Base-by-base conservation (phyloP, 495 filamentous ascomycete genomes). In the Jackrogersella multiformis region DNA sequence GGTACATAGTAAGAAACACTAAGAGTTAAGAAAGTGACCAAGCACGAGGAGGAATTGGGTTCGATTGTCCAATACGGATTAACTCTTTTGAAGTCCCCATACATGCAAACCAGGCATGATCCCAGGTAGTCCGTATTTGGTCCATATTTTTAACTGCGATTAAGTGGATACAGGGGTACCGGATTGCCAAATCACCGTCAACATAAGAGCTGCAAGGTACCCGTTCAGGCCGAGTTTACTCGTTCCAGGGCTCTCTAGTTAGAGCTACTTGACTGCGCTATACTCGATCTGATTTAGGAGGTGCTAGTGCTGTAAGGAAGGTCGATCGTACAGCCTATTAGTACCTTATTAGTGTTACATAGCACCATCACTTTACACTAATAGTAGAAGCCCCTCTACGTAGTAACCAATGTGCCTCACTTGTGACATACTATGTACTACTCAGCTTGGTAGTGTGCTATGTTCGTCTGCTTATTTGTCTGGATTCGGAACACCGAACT, bases 141-240 rank as follows among this genome's bases (percentile, higher is more conserved):
- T 15, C 61, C 61, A 61, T 57, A 42, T 70, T 58, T 65, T 56
- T 65, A 61, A 24, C 61, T 39, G 52, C 51, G 30, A 44, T 24
- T 1, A 30, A 54, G 67, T 65, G 67, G 67, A 36, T 42, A 56
- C 61, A 69, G 61, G 67, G 66, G 56, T 26, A 56, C 61, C 51
- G 44, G 35, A 61, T 65, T 57, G 61, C 51, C 67, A 21, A 70
- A 70, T 70, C 67, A 64, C 52, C 36, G 56, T 20, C 10, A 8
- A 36, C 18, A 36, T 70, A 13, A 36, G 36, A 55, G 42, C 64
- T 75, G 73, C 71, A 73, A 73, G 70, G 73, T 71, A 75, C 73
- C 70, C 64, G 70, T 75, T 72, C 64, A 54, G 57, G 67, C 42
- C 54, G 62, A 58, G 8, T 46, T 46, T 24, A 21, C 42, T 26